Evolutionary conservation across 75 land plant species (phyloP).

Genomic region (Adiantum capillusveneris): DNA sequence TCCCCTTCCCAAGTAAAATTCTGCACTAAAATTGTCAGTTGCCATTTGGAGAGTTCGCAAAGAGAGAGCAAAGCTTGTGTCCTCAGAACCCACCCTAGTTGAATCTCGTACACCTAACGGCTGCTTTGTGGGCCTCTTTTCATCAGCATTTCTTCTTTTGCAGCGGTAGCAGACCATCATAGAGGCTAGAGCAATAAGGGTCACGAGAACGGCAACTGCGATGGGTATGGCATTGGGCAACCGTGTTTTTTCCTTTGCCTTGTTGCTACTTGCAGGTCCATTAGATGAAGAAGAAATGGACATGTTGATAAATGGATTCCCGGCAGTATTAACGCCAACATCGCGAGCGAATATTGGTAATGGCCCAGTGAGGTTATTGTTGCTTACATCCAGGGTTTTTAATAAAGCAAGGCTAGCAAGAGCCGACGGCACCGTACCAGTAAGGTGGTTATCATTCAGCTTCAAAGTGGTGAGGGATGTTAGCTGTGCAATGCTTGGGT

Average conservation of each 20-base stretch:
- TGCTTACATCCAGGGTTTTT: conserved; percentile 55
- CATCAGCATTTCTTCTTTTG: conserved; percentile 2
- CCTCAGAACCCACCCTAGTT: conserved; percentile 19
- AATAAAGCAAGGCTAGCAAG: conserved; percentile 30
- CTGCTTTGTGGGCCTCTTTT: conserved; percentile 11
- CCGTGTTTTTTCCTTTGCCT: neutral
- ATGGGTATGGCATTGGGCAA: conserved; percentile 3
- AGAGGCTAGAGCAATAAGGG: neutral
- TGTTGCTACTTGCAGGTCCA: conserved; percentile 5
- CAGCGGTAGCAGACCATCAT: conserved; percentile 8
- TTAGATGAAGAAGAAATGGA: neutral
- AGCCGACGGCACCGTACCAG: conserved; percentile 50
- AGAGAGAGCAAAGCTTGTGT: conserved; percentile 38
- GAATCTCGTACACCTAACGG: conserved; percentile 25
- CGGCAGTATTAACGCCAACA: conserved; percentile 32
- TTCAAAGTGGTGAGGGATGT: conserved; percentile 33
- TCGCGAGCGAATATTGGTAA: conserved; percentile 36
- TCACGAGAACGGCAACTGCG: neutral
- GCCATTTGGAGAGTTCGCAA: conserved; percentile 46
- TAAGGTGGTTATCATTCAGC: conserved; percentile 46
- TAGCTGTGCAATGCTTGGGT: conserved; percentile 59
- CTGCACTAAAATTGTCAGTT: conserved; percentile 60
- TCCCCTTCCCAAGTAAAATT: conserved; percentile 60
- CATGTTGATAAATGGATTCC: conserved; percentile 41
- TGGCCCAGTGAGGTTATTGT: conserved; percentile 58